These are phyloP conservation scores for Cadophora luteo-olivacea DNA, from an alignment of 2,329 filamentous ascomycete genomes.

Conservation along the genomic window DNA sequence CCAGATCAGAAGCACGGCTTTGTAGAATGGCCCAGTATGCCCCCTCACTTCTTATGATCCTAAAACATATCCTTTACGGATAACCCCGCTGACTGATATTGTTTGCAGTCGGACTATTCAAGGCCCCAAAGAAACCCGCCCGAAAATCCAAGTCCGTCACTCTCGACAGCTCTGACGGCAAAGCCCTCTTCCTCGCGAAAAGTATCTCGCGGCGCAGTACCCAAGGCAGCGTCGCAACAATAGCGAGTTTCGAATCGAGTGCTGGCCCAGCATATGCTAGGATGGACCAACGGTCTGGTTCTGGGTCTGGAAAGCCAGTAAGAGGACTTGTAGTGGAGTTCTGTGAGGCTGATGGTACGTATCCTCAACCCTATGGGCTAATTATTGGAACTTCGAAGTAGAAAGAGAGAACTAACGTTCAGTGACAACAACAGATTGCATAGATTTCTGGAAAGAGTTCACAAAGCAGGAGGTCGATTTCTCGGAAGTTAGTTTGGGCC, in stretches of 20 bases:
- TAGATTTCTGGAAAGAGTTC: conserved; percentile 31
- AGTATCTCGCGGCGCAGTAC: conserved; percentile 25
- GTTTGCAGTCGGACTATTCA: conserved; percentile 27
- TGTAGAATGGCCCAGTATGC: conserved; percentile 35
- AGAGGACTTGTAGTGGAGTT: conserved; percentile 34
- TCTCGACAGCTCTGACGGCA: conserved; percentile 29
- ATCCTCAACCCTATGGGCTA: neutral
- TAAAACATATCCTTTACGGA: too few relatives aligned
- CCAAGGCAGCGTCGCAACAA: conserved; percentile 32
- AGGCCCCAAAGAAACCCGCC: conserved; percentile 28
- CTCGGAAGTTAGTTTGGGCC: neutral
- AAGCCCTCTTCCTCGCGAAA: conserved; percentile 23
- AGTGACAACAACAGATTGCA: conserved; percentile 27
- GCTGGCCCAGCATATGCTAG: conserved; percentile 24
- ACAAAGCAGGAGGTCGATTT: conserved; percentile 17
- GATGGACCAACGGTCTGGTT: conserved; percentile 19
- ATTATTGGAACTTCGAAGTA: neutral
- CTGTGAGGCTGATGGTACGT: conserved; percentile 28
- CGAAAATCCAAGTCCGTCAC: conserved; percentile 24
- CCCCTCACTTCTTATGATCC: too few relatives aligned
- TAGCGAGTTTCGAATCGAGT: conserved; percentile 28
- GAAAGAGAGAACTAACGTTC: neutral
- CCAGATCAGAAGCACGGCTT: conserved; percentile 32
- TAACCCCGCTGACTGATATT: too few relatives aligned
- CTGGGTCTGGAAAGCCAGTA: conserved; percentile 9